Evolutionary conservation across 2,329 filamentous ascomycete species (phyloP).

Genomic region (Arthroderma sp.): DNA sequence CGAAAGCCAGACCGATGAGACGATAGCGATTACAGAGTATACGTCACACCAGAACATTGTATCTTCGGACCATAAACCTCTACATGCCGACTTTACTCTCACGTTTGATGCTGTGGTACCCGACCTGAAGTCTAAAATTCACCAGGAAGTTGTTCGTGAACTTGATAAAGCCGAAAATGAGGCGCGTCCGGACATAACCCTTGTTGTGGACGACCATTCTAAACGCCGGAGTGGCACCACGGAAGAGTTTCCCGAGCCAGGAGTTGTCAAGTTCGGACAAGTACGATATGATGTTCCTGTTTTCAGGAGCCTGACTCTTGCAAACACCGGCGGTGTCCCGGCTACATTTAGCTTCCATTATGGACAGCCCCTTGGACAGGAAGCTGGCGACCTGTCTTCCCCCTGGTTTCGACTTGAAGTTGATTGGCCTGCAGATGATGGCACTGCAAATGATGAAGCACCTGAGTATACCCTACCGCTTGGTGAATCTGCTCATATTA

Average conservation of each 20-base stretch:
- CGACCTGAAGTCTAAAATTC: slow-evolving; percentile 67
- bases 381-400: slow-evolving; percentile 28
- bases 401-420: slow-evolving; percentile 62
- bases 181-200: slow-evolving; percentile 63
- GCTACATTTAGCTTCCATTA: slow-evolving; percentile 73
- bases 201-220: slow-evolving; percentile 55
- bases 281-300: slow-evolving; percentile 56
- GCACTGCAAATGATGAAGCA: slow-evolving; percentile 9
- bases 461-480: slow-evolving; percentile 59
- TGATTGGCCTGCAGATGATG: slow-evolving; percentile 36
- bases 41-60: slow-evolving; percentile 77
- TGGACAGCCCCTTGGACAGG: slow-evolving; percentile 41
- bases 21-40: slow-evolving; percentile 53
- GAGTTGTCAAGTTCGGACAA: slow-evolving; percentile 63
- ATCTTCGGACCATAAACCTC: slow-evolving; percentile 90
- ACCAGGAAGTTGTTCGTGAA: slow-evolving; percentile 75
- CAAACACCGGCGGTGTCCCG: slow-evolving; percentile 75
- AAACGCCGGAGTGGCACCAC: slow-evolving; percentile 24
- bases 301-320: slow-evolving; percentile 61
- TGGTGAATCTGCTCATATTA: slow-evolving; percentile 63
- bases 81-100: slow-evolving; percentile 69
- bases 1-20: slow-evolving; percentile 27
- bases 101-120: slow-evolving; percentile 79
- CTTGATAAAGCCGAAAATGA: slow-evolving; percentile 89
- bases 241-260: slow-evolving; percentile 29